phyloP scores from a whole-genome alignment of 129 eudicot genomes.

The Cynara cardunculus region DNA sequence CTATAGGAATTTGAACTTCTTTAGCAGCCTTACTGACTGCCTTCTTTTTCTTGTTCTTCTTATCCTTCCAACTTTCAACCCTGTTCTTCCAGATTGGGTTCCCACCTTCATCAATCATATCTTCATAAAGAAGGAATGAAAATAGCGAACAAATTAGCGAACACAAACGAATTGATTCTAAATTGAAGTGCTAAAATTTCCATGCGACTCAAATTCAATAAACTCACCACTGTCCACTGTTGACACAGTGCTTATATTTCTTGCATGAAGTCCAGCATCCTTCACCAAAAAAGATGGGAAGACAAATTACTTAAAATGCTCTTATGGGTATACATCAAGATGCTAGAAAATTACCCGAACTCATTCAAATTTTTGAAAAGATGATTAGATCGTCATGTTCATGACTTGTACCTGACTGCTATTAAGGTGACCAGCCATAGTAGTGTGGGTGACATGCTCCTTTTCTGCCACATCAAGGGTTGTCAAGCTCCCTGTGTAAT shows the following conservation, averaged over 20 bases:
- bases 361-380: not conserved
- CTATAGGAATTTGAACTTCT: conserved; percentile 67
- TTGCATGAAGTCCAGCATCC: conserved; percentile 85
- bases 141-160: conserved; percentile 1
- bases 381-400: not conserved
- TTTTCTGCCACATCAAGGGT: conserved; percentile 37
- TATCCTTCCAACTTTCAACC: conserved; percentile 96
- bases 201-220: not conserved
- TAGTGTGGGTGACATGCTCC: conserved; percentile 39
- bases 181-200: not conserved
- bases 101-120: conserved; percentile 66
- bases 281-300: conserved; percentile 27
- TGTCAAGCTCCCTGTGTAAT: conserved; percentile 38
- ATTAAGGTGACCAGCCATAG: conserved; percentile 51
- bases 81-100: conserved; percentile 95
- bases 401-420: conserved; percentile 46
- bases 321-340: not conserved
- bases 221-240: conserved; percentile 89
- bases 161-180: not conserved
- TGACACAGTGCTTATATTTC: conserved; percentile 81
- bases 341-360: not conserved
- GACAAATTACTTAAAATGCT: not conserved
- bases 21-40: conserved; percentile 42
- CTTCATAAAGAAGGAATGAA: conserved; percentile 30
- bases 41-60: conserved; percentile 78